Evolutionary conservation across 1,139 yeast genomes (phyloP).

Genomic region (Taiozyma sp.): DNA sequence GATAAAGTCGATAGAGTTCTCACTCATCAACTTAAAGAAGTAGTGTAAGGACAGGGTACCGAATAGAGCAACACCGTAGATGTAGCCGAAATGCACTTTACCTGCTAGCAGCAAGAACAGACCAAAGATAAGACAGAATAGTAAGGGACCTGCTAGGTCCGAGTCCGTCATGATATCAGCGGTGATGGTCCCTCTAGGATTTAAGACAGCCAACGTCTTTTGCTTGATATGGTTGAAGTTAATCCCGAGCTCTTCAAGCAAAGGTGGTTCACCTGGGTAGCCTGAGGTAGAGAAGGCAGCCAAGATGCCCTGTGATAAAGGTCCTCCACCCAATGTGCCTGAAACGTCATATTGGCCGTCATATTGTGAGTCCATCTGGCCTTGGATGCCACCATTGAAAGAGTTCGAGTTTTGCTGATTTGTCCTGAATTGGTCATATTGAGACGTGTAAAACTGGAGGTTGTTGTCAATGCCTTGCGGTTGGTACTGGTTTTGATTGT

Average conservation of each 20-base stretch:
- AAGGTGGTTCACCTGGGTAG: constrained; percentile 89
- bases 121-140: constrained; percentile 89
- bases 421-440: constrained; percentile 19
- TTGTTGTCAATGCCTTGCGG: constrained; percentile 13
- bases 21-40: constrained; percentile 75
- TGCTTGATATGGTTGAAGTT: constrained; percentile 82
- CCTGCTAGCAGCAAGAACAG: constrained; percentile 77
- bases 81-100: constrained; percentile 93
- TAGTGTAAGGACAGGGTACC: constrained; percentile 85
- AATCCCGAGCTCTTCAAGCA: constrained; percentile 89
- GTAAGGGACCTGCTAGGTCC: constrained; percentile 92
- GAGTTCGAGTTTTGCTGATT: constrained; percentile 3
- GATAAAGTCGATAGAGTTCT: constrained; percentile 47
- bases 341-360: constrained; percentile 37
- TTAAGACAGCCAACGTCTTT: constrained; percentile 83
- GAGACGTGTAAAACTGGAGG: constrained; percentile 29
- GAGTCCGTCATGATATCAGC: constrained; percentile 84
- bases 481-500: constrained; percentile 4
- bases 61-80: constrained; percentile 90
- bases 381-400: constrained; percentile 25
- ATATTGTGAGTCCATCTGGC: constrained; percentile 21
- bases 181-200: constrained; percentile 58
- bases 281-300: constrained; percentile 96
- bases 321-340: constrained; percentile 47
- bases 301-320: constrained; percentile 68